phyloP scores from a whole-genome alignment of 768 basidiomycete genomes.

The Fomitopsis pulvina region DNA sequence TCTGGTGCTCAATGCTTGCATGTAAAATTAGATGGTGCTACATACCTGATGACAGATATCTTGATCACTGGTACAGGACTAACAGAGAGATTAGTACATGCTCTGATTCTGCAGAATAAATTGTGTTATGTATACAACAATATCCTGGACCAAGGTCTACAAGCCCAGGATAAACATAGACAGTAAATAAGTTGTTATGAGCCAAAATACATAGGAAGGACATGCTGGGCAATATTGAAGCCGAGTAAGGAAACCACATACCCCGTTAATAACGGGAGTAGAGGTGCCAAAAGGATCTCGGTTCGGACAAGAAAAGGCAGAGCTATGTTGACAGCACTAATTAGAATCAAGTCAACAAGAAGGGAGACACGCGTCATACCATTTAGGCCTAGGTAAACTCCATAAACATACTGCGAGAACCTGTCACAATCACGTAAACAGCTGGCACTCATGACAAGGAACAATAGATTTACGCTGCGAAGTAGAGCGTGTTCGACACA shows the following conservation, averaged over 20 bases:
- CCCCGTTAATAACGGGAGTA: slow-evolving; percentile 79
- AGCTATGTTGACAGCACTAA: slow-evolving; percentile 36
- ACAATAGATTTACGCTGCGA: slow-evolving; percentile 70
- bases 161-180: background rate
- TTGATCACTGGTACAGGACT: no score
- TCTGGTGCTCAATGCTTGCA: no score
- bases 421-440: slow-evolving; percentile 30
- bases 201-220: slow-evolving; percentile 77
- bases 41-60: no score
- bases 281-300: slow-evolving; percentile 84
- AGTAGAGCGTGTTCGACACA: slow-evolving; percentile 87
- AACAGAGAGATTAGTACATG: no score
- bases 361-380: slow-evolving; percentile 37
- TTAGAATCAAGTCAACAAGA: slow-evolving; percentile 13
- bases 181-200: slow-evolving; percentile 16
- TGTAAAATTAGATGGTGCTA: no score
- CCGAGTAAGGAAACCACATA: slow-evolving; percentile 86
- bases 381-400: slow-evolving; percentile 81
- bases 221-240: slow-evolving; percentile 83
- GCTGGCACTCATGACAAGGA: background rate
- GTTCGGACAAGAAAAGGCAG: slow-evolving; percentile 92
- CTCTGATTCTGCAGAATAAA: no score
- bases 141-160: background rate
- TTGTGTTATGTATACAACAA: no score
- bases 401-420: slow-evolving; percentile 87